Conservation (phyloP, 2,329 filamentous ascomycete genomes). For the Aspergillus fumigatiaffinis region DNA sequence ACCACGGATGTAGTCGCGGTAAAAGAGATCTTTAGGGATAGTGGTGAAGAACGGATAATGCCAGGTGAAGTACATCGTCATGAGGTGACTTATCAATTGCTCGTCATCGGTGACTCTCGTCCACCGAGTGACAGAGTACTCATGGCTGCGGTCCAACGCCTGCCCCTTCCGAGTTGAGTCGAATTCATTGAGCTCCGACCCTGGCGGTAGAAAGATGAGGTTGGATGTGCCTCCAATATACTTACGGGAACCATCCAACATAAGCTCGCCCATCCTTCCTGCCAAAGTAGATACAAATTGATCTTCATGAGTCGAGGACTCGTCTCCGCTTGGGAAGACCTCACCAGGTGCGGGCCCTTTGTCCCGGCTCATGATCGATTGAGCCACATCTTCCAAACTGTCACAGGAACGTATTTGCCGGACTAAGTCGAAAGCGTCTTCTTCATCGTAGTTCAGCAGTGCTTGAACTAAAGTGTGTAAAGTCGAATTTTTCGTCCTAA, state of each 20-base stretch:
- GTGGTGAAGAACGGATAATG: conserved; percentile 96
- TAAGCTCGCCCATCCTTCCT: conserved; percentile 87
- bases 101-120: conserved; percentile 78
- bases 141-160: conserved; percentile 48
- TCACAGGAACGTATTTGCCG: conserved; percentile 84
- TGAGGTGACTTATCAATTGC: conserved; percentile 75
- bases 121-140: conserved; percentile 79
- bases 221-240: conserved; percentile 95
- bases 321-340: conserved; percentile 26
- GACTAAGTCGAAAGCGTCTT: conserved; percentile 78
- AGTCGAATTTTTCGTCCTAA: conserved; percentile 82
- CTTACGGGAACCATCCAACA: conserved; percentile 79
- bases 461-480: conserved; percentile 90
- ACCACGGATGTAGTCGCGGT: conserved; percentile 75
- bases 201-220: conserved; percentile 69
- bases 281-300: conserved; percentile 75
- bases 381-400: conserved; percentile 61
- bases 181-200: conserved; percentile 44
- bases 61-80: conserved; percentile 98
- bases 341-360: conserved; percentile 43
- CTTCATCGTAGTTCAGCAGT: conserved; percentile 84
- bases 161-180: conserved; percentile 39
- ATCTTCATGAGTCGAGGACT: conserved; percentile 38
- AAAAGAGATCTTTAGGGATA: conserved; percentile 80
- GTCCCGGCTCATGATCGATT: conserved; percentile 54